Evolutionary conservation across 2,329 filamentous ascomycete species (phyloP).

Genomic region (Macrophomina phaseolina): DNA sequence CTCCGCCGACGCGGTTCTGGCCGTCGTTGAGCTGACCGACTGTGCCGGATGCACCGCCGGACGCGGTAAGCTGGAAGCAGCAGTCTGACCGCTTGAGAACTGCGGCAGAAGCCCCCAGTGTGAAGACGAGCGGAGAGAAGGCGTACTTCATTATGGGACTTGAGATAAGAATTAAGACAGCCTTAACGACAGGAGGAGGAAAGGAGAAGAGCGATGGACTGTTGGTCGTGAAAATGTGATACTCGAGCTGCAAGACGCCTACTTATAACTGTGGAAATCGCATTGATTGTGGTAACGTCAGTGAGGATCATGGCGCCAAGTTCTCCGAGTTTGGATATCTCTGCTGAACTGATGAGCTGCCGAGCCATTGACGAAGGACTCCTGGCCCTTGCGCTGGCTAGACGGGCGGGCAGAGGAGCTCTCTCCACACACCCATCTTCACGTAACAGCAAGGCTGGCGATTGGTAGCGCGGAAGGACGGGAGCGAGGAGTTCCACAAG

Average conservation of each 20-base stretch:
- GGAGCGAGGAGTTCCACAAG: neutral
- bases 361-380: neutral
- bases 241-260: neutral
- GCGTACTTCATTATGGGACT: slow-evolving; percentile 33
- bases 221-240: slow-evolving; percentile 14
- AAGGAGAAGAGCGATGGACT: slow-evolving; percentile 11
- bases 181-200: neutral
- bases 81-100: slow-evolving; percentile 35
- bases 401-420: neutral
- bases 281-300: neutral
- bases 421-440: neutral
- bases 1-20: slow-evolving; percentile 64
- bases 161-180: neutral
- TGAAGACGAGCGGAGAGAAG: slow-evolving; percentile 31
- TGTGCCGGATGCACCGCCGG: slow-evolving; percentile 56
- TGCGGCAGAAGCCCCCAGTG: slow-evolving; percentile 33
- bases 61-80: slow-evolving; percentile 60
- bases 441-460: slow-evolving; percentile 7
- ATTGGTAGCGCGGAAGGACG: slow-evolving; percentile 3
- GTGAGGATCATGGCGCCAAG: slow-evolving; percentile 2
- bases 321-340: neutral
- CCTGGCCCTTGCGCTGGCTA: neutral
- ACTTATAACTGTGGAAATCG: slow-evolving; percentile 21
- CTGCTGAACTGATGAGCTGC: neutral
- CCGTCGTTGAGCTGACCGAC: slow-evolving; percentile 67